These are phyloP conservation scores for Larix kaempferi DNA, from an alignment of 75 land plant genomes.

Conservation along the genomic window DNA sequence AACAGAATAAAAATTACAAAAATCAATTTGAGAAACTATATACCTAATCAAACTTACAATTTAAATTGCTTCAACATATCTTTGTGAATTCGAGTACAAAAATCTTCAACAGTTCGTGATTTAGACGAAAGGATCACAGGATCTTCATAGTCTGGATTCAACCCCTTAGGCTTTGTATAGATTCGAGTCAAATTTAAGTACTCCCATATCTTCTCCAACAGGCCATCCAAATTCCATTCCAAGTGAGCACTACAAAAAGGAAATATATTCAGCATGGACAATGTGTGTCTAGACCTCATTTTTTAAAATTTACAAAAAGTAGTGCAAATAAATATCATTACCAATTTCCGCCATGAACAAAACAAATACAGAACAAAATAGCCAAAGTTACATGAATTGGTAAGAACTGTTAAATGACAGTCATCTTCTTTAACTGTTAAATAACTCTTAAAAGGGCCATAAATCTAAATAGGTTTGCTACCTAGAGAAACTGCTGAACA, in stretches of 20 bases:
- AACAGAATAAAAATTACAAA: slow-evolving; percentile 6
- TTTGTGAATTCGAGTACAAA: slow-evolving; percentile 88
- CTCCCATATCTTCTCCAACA: slow-evolving; percentile 96
- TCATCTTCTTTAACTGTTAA: no score
- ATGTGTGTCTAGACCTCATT: no score
- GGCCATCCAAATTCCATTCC: slow-evolving; percentile 99
- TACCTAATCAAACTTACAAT: slow-evolving; percentile 54
- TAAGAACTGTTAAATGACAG: no score
- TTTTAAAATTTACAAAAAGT: no score
- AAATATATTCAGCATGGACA: not conserved
- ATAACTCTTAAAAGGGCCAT: no score
- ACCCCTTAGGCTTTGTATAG: slow-evolving; percentile 95
- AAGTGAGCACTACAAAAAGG: slow-evolving; percentile 87
- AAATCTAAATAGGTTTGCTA: no score
- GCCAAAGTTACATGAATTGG: no score
- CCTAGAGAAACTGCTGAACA: no score
- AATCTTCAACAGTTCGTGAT: slow-evolving; percentile 89
- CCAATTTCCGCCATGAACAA: no score
- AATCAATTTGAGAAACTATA: not conserved
- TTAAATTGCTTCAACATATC: slow-evolving; percentile 99
- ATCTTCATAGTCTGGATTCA: slow-evolving; percentile 99
- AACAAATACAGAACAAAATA: no score
- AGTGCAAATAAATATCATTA: no score
- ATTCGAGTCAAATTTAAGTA: slow-evolving; percentile 85
- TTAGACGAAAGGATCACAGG: slow-evolving; percentile 97